A percentile compares a stretch with the other conserved stretches of the same genome.
Conservation (phyloP, 2,329 filamentous ascomycete species). For the Xylariaceae sp. region DNA sequence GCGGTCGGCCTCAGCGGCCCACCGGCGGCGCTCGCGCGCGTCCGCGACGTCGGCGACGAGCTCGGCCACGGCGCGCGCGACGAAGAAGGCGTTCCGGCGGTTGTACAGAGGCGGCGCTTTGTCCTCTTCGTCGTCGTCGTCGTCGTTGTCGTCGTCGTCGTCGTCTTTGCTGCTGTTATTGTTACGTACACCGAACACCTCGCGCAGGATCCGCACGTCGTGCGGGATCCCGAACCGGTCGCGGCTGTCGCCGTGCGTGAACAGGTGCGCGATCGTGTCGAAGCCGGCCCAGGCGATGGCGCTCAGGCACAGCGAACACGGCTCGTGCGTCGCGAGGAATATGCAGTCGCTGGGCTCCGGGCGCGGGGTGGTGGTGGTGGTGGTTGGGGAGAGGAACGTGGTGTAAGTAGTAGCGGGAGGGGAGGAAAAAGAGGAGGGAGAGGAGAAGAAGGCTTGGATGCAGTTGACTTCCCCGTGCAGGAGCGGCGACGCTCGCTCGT, state of each 20-base stretch:
- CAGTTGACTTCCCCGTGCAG: constrained; percentile 64
- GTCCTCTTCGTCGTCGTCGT: no score
- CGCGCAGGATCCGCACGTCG: constrained; percentile 59
- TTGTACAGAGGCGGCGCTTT: constrained; percentile 60
- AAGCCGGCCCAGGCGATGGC: constrained; percentile 63
- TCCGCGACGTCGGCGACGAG: constrained; percentile 43
- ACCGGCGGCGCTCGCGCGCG: constrained; percentile 37
- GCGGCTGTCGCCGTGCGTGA: constrained; percentile 61
- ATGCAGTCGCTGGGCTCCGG: constrained; percentile 52
- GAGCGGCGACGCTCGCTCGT: constrained; percentile 57
- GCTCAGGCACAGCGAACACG: constrained; percentile 60
- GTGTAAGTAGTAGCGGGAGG: constrained; percentile 26
- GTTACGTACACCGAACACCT: constrained; percentile 57
- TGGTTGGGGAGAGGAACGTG: no score
- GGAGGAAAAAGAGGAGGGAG: constrained; percentile 39
- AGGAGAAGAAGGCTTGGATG: constrained; percentile 59
- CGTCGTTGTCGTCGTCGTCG: no score
- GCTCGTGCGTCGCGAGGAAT: constrained; percentile 63
- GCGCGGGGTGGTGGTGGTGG: constrained; percentile 25
- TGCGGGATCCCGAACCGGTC: constrained; percentile 59
- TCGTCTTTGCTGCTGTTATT: no score
- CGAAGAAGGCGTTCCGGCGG: constrained; percentile 59
- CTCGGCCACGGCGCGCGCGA: constrained; percentile 46
- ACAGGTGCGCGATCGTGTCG: constrained; percentile 59
- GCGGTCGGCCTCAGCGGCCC: constrained; percentile 46